These are phyloP conservation scores for Coemansia sp. DNA, from an alignment of 192 early-diverging fungal species.

Conservation along the genomic window DNA sequence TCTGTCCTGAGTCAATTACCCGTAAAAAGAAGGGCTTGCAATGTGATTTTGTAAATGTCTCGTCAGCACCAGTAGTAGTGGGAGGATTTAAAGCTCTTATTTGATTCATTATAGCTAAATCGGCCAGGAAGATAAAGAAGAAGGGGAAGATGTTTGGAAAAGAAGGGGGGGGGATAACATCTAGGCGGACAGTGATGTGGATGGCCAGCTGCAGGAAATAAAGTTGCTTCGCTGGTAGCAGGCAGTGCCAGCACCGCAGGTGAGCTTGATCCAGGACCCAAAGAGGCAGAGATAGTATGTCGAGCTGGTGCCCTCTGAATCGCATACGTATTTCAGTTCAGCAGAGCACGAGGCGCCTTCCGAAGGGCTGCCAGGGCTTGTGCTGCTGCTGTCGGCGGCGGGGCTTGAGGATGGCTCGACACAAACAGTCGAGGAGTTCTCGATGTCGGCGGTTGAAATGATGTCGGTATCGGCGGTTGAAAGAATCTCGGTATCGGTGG, in stretches of 20 bases:
- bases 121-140: too few species aligned
- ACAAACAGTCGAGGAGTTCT: neutral
- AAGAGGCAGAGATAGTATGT: neutral
- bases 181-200: constrained; percentile 2
- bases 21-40: neutral
- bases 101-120: too few species aligned
- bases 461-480: too few species aligned
- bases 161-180: neutral
- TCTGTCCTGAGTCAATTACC: neutral
- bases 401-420: neutral
- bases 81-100: too few species aligned
- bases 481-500: too few species aligned
- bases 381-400: neutral
- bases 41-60: neutral
- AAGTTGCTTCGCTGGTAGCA: constrained; percentile 4
- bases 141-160: neutral
- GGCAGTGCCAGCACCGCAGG: constrained; percentile 2
- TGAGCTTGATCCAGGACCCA: neutral
- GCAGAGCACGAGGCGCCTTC: neutral
- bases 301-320: neutral
- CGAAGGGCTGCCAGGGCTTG: neutral
- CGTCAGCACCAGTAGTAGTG: too few species aligned
- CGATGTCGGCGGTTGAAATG: neutral
- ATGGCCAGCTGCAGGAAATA: constrained; percentile 8
- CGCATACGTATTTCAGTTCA: neutral